A percentile compares a stretch with the other conserved stretches of the same genome.
Conservation (phyloP, 352 stramenopile species). For the Phytophthora gonapodyides region DNA sequence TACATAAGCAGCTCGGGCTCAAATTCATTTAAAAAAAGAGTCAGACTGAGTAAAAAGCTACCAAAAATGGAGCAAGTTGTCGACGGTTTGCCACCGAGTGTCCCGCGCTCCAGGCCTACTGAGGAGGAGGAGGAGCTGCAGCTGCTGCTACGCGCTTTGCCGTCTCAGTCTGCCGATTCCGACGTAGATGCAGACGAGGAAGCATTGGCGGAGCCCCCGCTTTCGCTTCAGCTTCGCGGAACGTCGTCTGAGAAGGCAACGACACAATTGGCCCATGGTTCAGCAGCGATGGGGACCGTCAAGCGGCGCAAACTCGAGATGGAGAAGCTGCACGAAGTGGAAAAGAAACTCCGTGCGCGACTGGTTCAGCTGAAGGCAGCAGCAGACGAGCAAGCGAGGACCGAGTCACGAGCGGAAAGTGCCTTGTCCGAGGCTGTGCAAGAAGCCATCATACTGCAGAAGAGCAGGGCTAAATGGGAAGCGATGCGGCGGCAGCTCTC, state of each 20-base stretch:
- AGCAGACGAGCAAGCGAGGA: constrained; percentile 8
- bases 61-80: neutral
- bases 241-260: neutral
- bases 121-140: neutral
- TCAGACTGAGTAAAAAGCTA: neutral
- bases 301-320: constrained; percentile 27
- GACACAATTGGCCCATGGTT: neutral
- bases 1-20: too few relatives aligned
- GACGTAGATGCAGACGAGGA: neutral
- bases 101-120: neutral
- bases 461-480: constrained; percentile 2
- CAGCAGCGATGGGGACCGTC: constrained; percentile 8
- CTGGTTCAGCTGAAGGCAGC: constrained; percentile 14
- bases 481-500: neutral
- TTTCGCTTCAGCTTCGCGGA: neutral
- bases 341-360: constrained; percentile 7
- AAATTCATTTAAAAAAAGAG: too few relatives aligned
- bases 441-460: constrained; percentile 9
- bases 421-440: neutral
- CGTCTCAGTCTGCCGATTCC: neutral
- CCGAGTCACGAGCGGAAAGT: neutral
- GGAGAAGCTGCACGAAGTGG: constrained; percentile 11
- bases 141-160: neutral
- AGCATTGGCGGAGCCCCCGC: neutral
- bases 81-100: neutral